Percentiles rank a stretch among this genome's conserved stretches.
These are phyloP conservation scores for Coemansia sp. DNA, from an alignment of 192 early-diverging fungal genomes.

Conservation along the genomic window DNA sequence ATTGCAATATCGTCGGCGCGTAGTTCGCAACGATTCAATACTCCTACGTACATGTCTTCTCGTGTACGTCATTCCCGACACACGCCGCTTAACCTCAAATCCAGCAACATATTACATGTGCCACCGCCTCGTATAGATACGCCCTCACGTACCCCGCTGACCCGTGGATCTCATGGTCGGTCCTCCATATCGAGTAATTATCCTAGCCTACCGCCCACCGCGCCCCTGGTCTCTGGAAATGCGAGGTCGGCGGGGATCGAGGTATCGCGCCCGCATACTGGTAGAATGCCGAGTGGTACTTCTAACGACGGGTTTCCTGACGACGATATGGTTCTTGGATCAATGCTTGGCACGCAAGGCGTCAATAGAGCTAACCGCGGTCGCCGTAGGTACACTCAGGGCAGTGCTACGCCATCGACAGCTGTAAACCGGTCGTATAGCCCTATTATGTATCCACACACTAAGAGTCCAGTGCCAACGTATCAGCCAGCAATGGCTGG, in stretches of 20 bases:
- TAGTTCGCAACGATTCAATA: constrained; percentile 2
- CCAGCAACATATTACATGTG: neutral
- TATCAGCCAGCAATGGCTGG: constrained; percentile 2
- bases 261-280: neutral
- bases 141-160: neutral
- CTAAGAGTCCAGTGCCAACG: neutral
- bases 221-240: neutral
- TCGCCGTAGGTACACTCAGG: constrained; percentile 5
- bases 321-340: constrained; percentile 12
- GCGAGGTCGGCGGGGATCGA: constrained; percentile 4
- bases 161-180: neutral
- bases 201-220: neutral
- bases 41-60: neutral
- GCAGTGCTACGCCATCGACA: neutral
- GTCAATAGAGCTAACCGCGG: neutral
- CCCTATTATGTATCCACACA: neutral
- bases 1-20: neutral
- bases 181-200: neutral
- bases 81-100: constrained; percentile 18
- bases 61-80: neutral
- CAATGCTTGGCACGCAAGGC: constrained; percentile 5
- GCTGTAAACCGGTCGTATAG: neutral
- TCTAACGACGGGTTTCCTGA: constrained; percentile 27
- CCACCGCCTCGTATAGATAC: constrained; percentile 1
- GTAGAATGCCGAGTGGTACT: neutral